phyloP scores from a whole-genome alignment of 78 protist genomes.

The Dictyostelium firmibasis region DNA sequence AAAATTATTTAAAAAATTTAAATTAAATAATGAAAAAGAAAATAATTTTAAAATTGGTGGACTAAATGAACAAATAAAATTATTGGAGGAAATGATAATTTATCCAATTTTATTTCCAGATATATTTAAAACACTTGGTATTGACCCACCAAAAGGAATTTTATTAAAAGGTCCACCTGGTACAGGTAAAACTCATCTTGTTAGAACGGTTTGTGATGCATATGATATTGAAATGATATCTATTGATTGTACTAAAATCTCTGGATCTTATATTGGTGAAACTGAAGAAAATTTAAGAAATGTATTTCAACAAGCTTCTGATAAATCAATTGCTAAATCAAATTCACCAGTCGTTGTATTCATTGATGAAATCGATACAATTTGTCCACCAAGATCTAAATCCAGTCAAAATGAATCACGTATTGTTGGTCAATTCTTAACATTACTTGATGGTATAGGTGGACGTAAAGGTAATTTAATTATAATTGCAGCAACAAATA shows the following conservation, averaged over 20 bases:
- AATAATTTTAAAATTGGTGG: slow-evolving; percentile 20
- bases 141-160: slow-evolving; percentile 86
- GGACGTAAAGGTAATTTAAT: slow-evolving; percentile 49
- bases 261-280: slow-evolving; percentile 80
- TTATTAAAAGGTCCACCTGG: slow-evolving; percentile 99
- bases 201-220: slow-evolving; percentile 99
- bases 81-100: slow-evolving; percentile 67
- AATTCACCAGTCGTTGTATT: slow-evolving; percentile 45
- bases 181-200: slow-evolving; percentile 99
- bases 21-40: neutral
- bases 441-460: slow-evolving; percentile 71
- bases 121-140: neutral
- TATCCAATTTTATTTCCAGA: slow-evolving; percentile 48
- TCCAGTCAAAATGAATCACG: slow-evolving; percentile 45
- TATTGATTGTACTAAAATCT: slow-evolving; percentile 94
- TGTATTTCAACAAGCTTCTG: slow-evolving; percentile 21
- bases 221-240: slow-evolving; percentile 99
- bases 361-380: slow-evolving; percentile 78
- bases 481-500: slow-evolving; percentile 85
- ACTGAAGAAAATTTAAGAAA: slow-evolving; percentile 66
- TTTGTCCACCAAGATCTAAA: slow-evolving; percentile 72
- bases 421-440: slow-evolving; percentile 72
- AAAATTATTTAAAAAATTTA: neutral
- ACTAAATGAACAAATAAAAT: neutral
- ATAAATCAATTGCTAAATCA: neutral